Conservation (phyloP, 163 green algal species). For the Chlorella variabilis region DNA sequence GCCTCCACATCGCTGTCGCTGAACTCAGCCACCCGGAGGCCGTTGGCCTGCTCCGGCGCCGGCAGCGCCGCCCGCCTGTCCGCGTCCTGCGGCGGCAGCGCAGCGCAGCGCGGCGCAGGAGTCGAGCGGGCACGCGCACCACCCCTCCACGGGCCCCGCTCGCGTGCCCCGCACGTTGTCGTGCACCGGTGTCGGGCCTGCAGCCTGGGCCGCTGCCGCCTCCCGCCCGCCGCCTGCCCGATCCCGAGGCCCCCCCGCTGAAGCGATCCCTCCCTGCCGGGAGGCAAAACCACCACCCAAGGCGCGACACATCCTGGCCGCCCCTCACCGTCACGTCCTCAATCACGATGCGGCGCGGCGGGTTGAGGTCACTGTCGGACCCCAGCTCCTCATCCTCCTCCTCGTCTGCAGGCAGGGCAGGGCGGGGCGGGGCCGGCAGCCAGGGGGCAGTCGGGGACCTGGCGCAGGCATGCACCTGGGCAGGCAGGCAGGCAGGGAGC, state of each 20-base stretch:
- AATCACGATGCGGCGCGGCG: slow-evolving; percentile 38
- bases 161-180: no score
- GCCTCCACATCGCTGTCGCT: slow-evolving; percentile 9
- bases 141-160: no score
- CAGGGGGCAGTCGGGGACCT: neutral
- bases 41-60: slow-evolving; percentile 13
- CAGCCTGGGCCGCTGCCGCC: no score
- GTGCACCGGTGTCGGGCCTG: no score
- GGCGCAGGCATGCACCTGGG: neutral
- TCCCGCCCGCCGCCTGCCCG: no score
- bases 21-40: slow-evolving; percentile 14
- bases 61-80: slow-evolving; percentile 7
- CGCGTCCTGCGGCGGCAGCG: neutral
- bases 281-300: neutral
- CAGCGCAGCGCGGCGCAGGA: neutral
- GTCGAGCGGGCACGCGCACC: no score
- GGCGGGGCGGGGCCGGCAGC: neutral
- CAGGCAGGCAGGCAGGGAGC: no score
- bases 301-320: no score
- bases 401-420: no score
- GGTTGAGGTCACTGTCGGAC: slow-evolving; percentile 24
- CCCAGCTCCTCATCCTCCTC: slow-evolving; percentile 35
- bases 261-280: no score
- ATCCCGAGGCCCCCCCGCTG: no score
- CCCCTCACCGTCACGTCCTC: slow-evolving; percentile 51